A percentile compares a stretch with the other conserved stretches of the same genome.
Conservation (phyloP, 306 rosid genomes). For the Vigna trinervia region DNA sequence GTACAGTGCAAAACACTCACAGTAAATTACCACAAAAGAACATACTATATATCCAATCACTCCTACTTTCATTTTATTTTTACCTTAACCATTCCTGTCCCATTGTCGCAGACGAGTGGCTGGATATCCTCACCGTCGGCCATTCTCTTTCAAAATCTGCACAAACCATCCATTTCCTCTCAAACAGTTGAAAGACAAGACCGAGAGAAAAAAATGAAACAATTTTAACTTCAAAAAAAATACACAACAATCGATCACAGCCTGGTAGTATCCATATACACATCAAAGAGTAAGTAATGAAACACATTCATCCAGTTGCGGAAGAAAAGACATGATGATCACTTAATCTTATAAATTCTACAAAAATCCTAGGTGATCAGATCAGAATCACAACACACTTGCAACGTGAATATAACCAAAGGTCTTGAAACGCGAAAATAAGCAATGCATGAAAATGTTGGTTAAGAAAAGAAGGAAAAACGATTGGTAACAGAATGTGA, state of each 20-base stretch:
- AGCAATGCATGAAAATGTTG: background rate
- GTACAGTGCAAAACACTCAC: background rate
- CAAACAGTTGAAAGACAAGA: background rate
- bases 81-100: constrained; percentile 96
- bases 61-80: background rate
- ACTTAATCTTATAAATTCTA: background rate
- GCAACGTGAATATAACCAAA: background rate
- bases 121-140: constrained; percentile 88
- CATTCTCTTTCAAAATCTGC: constrained; percentile 59
- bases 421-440: background rate
- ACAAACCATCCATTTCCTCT: constrained; percentile 4
- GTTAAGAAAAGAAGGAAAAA: background rate
- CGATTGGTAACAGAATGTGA: constrained; percentile 10
- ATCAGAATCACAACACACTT: background rate
- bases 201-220: background rate
- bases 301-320: background rate
- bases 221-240: background rate
- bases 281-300: background rate
- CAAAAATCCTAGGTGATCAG: background rate
- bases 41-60: too few relatives aligned
- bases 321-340: too few relatives aligned
- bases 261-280: background rate
- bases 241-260: background rate
- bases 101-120: constrained; percentile 94
- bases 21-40: background rate